Conservation (phyloP, 805 yeast species). For the Cyberlindnera sargentensis region DNA sequence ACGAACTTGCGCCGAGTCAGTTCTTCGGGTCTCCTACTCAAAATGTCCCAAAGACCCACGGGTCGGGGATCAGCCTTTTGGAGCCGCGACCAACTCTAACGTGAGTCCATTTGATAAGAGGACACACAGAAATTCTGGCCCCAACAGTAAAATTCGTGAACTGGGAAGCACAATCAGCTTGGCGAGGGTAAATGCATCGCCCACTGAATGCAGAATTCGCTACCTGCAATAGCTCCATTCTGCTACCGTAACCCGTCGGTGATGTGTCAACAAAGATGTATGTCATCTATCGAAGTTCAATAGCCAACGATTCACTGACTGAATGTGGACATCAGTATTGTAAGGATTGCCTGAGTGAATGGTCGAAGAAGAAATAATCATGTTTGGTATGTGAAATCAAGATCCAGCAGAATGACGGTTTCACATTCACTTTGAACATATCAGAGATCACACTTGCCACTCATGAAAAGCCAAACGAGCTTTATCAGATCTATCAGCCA, state of each 20-base stretch:
- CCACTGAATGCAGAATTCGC: slow-evolving; percentile 33
- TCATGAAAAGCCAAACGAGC: slow-evolving; percentile 9
- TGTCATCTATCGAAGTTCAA: slow-evolving; percentile 68
- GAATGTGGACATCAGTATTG: slow-evolving; percentile 93
- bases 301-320: slow-evolving; percentile 71
- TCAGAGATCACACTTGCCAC: slow-evolving; percentile 39
- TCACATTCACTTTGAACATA: slow-evolving; percentile 58
- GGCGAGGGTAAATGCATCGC: not conserved
- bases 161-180: not conserved
- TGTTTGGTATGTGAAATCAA: slow-evolving; percentile 81
- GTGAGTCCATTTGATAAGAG: slow-evolving; percentile 46
- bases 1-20: too few species aligned
- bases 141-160: not conserved
- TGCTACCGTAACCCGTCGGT: not conserved
- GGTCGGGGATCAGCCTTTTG: too few species aligned
- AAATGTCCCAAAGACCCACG: too few species aligned
- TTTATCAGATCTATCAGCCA: slow-evolving; percentile 24
- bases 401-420: slow-evolving; percentile 46
- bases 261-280: slow-evolving; percentile 41
- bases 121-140: slow-evolving; percentile 11
- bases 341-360: slow-evolving; percentile 65
- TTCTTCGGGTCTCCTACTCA: too few species aligned
- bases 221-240: slow-evolving; percentile 41
- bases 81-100: slow-evolving; percentile 23
- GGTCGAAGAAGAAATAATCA: slow-evolving; percentile 50